These are phyloP conservation scores for Protomyces inundatus DNA, from an alignment of 1,139 yeast genomes.

Conservation along the genomic window DNA sequence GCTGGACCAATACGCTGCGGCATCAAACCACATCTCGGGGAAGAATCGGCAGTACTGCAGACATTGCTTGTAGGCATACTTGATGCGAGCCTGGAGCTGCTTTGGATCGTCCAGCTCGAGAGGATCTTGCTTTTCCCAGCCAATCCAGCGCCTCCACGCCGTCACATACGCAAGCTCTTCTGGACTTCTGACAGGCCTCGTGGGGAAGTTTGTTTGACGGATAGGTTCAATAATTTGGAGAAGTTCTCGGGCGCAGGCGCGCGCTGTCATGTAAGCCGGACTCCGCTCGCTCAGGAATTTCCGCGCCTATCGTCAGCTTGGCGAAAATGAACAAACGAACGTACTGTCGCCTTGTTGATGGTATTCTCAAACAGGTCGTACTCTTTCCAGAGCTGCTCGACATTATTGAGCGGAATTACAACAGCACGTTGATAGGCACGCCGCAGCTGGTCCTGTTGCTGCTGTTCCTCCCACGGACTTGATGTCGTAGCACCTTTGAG, in stretches of 20 bases:
- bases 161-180: slow-evolving; percentile 43
- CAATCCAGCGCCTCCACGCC: slow-evolving; percentile 70
- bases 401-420: slow-evolving; percentile 62
- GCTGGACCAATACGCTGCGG: slow-evolving; percentile 42
- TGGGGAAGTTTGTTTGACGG: slow-evolving; percentile 43
- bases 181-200: slow-evolving; percentile 40
- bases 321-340: slow-evolving; percentile 36
- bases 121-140: slow-evolving; percentile 70
- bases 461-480: slow-evolving; percentile 82
- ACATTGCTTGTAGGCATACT: slow-evolving; percentile 69
- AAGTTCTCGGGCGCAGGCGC: slow-evolving; percentile 74
- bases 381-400: slow-evolving; percentile 74
- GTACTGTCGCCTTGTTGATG: slow-evolving; percentile 55
- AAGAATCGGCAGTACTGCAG: slow-evolving; percentile 61
- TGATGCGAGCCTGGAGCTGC: slow-evolving; percentile 49
- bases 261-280: slow-evolving; percentile 82
- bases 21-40: slow-evolving; percentile 85
- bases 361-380: slow-evolving; percentile 82
- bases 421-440: slow-evolving; percentile 67
- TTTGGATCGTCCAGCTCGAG: slow-evolving; percentile 51
- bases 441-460: slow-evolving; percentile 69
- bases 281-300: slow-evolving; percentile 79
- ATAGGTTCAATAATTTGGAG: slow-evolving; percentile 51
- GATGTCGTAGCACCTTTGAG: slow-evolving; percentile 65
- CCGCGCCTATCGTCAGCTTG: slow-evolving; percentile 44